A percentile compares a stretch with the other conserved stretches of the same genome.
These are phyloP conservation scores for Yarrowia sp. DNA, from an alignment of 805 yeast genomes.

Conservation along the genomic window DNA sequence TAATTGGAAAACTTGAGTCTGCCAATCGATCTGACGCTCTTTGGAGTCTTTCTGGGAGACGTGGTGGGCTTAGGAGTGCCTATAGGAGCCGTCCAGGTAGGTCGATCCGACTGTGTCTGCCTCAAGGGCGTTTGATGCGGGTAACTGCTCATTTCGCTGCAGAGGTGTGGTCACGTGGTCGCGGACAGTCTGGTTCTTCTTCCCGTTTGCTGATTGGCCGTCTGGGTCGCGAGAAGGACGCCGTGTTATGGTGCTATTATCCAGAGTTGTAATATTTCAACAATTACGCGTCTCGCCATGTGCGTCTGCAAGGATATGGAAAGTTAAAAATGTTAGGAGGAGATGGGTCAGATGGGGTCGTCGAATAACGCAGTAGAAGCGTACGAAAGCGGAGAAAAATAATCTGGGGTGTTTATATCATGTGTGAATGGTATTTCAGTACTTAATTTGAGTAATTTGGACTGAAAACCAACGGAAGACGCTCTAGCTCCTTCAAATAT, in stretches of 20 bases:
- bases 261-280: neutral
- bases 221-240: neutral
- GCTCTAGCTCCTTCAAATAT: too few species aligned
- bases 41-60: constrained; percentile 23
- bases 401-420: too few species aligned
- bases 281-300: neutral
- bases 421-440: too few species aligned
- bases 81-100: constrained; percentile 32
- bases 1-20: constrained; percentile 10
- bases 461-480: too few species aligned
- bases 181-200: neutral
- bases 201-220: neutral
- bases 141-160: constrained; percentile 1
- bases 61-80: constrained; percentile 33
- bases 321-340: too few species aligned
- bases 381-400: too few species aligned
- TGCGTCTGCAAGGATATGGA: neutral
- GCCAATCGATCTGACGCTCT: constrained; percentile 13
- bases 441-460: too few species aligned
- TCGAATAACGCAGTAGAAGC: too few species aligned
- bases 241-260: neutral
- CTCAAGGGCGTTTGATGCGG: constrained; percentile 14
- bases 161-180: neutral
- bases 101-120: constrained; percentile 13
- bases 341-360: too few species aligned